Evolutionary conservation across 192 early-diverging fungal genomes (phyloP), one percentile per base, ranked within the genome.

Genomic region (Fimicolochytrium jonesii): DNA sequence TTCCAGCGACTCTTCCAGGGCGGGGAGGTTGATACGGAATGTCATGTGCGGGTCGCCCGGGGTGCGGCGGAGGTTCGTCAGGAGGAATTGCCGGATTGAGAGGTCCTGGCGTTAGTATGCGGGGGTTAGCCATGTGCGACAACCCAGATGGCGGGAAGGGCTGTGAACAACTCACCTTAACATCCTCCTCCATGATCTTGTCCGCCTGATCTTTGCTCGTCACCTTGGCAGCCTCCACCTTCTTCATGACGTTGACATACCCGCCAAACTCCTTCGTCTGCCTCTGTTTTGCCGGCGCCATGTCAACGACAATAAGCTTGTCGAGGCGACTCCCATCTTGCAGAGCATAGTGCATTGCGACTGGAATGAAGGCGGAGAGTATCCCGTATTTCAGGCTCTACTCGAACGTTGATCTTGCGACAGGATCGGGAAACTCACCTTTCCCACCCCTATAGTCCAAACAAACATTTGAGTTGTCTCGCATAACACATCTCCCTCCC

Each of bases 21-120:
- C 78, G n/a, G 79, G 68, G 23, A 94, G 68, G 10, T 93, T 93
- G 23, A 94, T 73, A 18, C 93, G 77, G 43, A 87, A 91, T 28
- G 67, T 68, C 52, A 89, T 87, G 4, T 61, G 47, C 6, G 53
- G 39, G 17, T 68, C 72, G 0, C 43, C 59, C 0, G 72, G 52
- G 1, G 61, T 53, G 48, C 57, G 78, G 57, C 90, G 92, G 64
- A 96, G 80, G 68, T 98, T 98, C 7, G 95, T 98, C 29, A 94
- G 74, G 65, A 98, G 65, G 67, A 98, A 98, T 44, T 75, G 75
- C 4, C 79, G 64, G 44, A 77, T 59, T 0, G 73, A 32, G 3
- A 70, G 39, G 35, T 41, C 18, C 54, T 10, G 10, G 7, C n/a
- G 56, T 28, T 4, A 58, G 22, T 58, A 23, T 18, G 37, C 9